Percentiles rank a stretch among this genome's conserved stretches.
phyloP scores from a whole-genome alignment of 2,329 filamentous ascomycete species.

The Thielaviopsis populi region DNA sequence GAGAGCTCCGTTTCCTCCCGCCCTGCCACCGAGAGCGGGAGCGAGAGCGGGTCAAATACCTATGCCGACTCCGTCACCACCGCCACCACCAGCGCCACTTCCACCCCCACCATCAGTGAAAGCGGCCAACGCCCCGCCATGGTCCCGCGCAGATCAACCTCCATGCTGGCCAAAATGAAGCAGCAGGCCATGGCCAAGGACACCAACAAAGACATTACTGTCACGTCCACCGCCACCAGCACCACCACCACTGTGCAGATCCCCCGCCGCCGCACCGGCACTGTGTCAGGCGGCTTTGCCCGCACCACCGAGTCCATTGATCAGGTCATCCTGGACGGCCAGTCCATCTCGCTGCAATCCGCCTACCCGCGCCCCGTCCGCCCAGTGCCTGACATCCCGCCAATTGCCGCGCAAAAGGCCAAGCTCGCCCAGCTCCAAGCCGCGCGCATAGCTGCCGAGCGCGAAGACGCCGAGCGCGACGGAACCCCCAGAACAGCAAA shows the following conservation, averaged over 20 bases:
- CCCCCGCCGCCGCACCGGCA: constrained; percentile 11
- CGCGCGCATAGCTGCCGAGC: constrained; percentile 5
- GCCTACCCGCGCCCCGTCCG: constrained; percentile 10
- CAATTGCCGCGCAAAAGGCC: constrained; percentile 14
- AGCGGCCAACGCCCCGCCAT: constrained; percentile 9
- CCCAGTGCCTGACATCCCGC: constrained; percentile 15
- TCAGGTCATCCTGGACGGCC: constrained; percentile 6
- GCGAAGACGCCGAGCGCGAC: constrained; percentile 8
- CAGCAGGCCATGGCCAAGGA: constrained; percentile 3
- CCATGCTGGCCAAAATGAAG: constrained; percentile 12
- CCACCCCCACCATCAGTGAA: neutral
- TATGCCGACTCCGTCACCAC: constrained; percentile 11
- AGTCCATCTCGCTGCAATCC: constrained; percentile 9
- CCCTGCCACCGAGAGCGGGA: constrained; percentile 8
- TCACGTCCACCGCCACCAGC: constrained; percentile 7
- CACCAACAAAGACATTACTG: constrained; percentile 6
- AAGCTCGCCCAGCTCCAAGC: constrained; percentile 14
- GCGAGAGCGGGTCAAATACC: constrained; percentile 8
- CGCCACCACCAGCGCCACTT: constrained; percentile 2
- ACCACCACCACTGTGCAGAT: constrained; percentile 12
- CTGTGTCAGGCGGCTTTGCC: constrained; percentile 5
- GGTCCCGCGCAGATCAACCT: constrained; percentile 14
- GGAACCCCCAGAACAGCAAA: neutral
- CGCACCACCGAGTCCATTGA: constrained; percentile 10
- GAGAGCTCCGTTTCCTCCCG: constrained; percentile 7